phyloP scores from a whole-genome alignment of 352 stramenopile genomes.

The Phytophthora nicotianae region DNA sequence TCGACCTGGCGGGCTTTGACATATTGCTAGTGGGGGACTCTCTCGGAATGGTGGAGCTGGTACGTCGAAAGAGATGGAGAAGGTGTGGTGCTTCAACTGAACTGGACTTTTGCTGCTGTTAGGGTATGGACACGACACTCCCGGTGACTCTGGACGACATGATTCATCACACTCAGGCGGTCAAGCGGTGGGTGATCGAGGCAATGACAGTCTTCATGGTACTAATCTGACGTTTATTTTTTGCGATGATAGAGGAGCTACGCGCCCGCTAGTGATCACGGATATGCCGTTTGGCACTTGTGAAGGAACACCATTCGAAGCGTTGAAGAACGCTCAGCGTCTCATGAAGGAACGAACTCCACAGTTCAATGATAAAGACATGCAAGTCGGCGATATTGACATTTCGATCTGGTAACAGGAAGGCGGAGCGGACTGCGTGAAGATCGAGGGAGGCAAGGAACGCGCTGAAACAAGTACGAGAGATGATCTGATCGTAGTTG shows the following conservation, averaged over 20 bases:
- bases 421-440: constrained; percentile 97
- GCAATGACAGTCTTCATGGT: background rate
- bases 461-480: constrained; percentile 68
- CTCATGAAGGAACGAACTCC: constrained; percentile 76
- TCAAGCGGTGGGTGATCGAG: constrained; percentile 78
- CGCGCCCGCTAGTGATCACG: constrained; percentile 93
- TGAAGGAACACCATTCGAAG: constrained; percentile 91
- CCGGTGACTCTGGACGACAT: constrained; percentile 98
- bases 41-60: constrained; percentile 98
- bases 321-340: constrained; percentile 95
- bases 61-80: constrained; percentile 46
- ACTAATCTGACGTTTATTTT: background rate
- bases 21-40: constrained; percentile 98
- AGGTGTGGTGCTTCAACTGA: background rate
- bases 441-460: constrained; percentile 96
- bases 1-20: constrained; percentile 98
- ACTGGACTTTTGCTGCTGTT: constrained; percentile 14
- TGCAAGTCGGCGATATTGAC: constrained; percentile 3
- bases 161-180: constrained; percentile 97
- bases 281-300: constrained; percentile 99
- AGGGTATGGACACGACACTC: constrained; percentile 89
- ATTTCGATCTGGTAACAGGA: constrained; percentile 67
- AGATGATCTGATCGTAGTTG: background rate
- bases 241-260: constrained; percentile 57
- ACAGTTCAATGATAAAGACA: background rate